Conservation (phyloP, 169 alveolate genomes). For the Eimeria acervulina region DNA sequence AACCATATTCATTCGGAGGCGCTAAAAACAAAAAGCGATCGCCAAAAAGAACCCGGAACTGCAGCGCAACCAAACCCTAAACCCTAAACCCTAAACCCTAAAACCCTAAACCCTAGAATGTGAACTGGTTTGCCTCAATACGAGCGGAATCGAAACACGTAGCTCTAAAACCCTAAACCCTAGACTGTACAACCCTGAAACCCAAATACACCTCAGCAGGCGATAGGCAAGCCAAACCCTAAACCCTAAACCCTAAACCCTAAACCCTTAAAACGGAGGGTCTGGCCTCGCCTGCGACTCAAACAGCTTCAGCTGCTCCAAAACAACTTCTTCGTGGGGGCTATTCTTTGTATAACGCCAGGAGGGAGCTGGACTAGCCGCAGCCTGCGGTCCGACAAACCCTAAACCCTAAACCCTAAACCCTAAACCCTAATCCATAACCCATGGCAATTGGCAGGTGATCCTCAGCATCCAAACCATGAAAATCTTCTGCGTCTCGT, state of each 20-base stretch:
- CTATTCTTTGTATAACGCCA: slow-evolving; percentile 48
- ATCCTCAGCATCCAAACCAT: no score
- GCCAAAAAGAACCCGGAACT: slow-evolving; percentile 58
- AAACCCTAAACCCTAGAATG: neutral
- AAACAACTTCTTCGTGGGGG: slow-evolving; percentile 62
- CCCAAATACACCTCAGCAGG: neutral
- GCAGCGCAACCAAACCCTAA: neutral
- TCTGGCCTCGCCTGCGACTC: slow-evolving; percentile 74
- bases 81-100: neutral
- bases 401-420: slow-evolving; percentile 51
- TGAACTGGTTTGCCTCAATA: no score
- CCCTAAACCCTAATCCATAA: neutral
- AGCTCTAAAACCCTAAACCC: neutral
- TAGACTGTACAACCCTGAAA: neutral
- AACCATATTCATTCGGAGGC: slow-evolving; percentile 94
- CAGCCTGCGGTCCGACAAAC: slow-evolving; percentile 21
- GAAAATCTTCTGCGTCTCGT: no score
- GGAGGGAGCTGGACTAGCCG: neutral
- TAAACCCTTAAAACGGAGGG: neutral
- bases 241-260: neutral
- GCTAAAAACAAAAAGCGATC: slow-evolving; percentile 85
- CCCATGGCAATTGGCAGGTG: no score
- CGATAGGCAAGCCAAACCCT: neutral
- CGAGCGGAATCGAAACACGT: no score
- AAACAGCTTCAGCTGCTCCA: slow-evolving; percentile 78